Conservation (phyloP, 1,139 yeast genomes). For the Ashbya aceris region DNA sequence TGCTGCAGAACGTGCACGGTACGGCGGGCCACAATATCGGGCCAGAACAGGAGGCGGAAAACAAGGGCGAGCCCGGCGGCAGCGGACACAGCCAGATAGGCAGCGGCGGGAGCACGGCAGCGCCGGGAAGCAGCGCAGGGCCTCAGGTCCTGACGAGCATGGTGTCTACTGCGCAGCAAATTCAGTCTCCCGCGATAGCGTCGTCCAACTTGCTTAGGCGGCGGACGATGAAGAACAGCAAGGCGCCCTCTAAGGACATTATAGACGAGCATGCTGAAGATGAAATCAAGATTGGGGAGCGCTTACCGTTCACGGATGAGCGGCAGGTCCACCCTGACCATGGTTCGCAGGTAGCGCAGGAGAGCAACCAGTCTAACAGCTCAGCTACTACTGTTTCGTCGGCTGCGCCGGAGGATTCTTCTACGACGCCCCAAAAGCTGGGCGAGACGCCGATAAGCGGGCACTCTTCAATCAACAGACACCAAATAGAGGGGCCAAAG, state of each 20-base stretch:
- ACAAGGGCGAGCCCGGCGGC: not conserved
- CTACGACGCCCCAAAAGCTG: conserved; percentile 3
- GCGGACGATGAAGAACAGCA: conserved; percentile 3
- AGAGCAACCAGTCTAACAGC: conserved; percentile 1
- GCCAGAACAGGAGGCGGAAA: conserved; percentile 4
- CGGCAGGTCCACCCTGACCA: conserved; percentile 10
- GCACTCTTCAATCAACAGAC: not conserved
- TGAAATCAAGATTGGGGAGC: conserved; percentile 27
- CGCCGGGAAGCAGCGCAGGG: conserved; percentile 1
- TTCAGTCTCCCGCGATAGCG: conserved; percentile 27
- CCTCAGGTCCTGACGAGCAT: conserved; percentile 7
- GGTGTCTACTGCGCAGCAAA: conserved; percentile 21
- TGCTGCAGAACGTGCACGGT: conserved; percentile 10
- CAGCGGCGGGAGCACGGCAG: conserved; percentile 4
- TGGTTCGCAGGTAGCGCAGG: conserved; percentile 1
- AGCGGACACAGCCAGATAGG: conserved; percentile 2
- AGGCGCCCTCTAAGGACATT: not conserved
- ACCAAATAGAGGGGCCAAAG: not conserved
- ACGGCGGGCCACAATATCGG: conserved; percentile 4
- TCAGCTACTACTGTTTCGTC: conserved; percentile 2
- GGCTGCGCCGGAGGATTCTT: conserved; percentile 3
- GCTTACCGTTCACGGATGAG: conserved; percentile 24
- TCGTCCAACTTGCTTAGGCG: conserved; percentile 18
- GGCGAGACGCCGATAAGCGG: conserved; percentile 4
- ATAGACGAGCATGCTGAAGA: conserved; percentile 2